Evolutionary conservation across 306 rosid species (phyloP).

Genomic region (Acacia acuminata): DNA sequence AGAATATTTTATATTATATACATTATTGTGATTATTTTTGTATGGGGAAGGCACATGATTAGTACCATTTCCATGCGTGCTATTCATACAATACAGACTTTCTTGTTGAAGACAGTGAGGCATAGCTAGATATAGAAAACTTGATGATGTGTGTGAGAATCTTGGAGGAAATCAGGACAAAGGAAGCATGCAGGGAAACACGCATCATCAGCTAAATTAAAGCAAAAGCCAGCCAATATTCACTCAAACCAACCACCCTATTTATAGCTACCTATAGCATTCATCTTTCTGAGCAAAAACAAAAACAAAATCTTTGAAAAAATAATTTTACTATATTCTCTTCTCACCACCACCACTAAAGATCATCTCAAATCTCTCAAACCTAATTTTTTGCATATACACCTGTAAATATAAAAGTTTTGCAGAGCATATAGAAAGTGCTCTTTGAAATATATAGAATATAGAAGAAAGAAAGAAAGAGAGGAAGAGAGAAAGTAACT

Average conservation of each 20-base stretch:
- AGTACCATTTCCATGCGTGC: slow-evolving; percentile 1
- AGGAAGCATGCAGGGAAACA: slow-evolving; percentile 13
- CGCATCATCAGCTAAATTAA: slow-evolving; percentile 4
- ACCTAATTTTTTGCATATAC: slow-evolving; percentile 40
- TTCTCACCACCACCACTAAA: slow-evolving; percentile 5
- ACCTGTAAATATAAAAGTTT: slow-evolving; percentile 36
- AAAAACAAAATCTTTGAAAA: not conserved
- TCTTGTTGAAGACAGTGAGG: not conserved
- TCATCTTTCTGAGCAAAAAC: not conserved
- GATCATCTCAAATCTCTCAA: slow-evolving; percentile 22
- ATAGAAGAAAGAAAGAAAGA: not conserved
- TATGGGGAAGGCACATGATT: not conserved
- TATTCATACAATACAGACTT: not conserved
- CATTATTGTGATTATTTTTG: not conserved
- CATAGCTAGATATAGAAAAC: slow-evolving; percentile 22
- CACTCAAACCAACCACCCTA: slow-evolving; percentile 44
- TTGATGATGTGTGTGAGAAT: slow-evolving; percentile 5
- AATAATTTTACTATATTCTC: slow-evolving; percentile 8
- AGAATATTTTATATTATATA: not conserved
- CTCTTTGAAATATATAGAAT: slow-evolving; percentile 4
- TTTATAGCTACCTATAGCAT: slow-evolving; percentile 17
- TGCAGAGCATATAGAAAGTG: slow-evolving; percentile 26
- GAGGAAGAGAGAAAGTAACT: slow-evolving; percentile 18
- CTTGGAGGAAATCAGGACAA: slow-evolving; percentile 10
- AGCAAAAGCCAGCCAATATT: slow-evolving; percentile 30